Evolutionary conservation across 108 stramenopile species (phyloP), one percentile per base, ranked within the genome.

Genomic region (Skeletonema potamos): DNA sequence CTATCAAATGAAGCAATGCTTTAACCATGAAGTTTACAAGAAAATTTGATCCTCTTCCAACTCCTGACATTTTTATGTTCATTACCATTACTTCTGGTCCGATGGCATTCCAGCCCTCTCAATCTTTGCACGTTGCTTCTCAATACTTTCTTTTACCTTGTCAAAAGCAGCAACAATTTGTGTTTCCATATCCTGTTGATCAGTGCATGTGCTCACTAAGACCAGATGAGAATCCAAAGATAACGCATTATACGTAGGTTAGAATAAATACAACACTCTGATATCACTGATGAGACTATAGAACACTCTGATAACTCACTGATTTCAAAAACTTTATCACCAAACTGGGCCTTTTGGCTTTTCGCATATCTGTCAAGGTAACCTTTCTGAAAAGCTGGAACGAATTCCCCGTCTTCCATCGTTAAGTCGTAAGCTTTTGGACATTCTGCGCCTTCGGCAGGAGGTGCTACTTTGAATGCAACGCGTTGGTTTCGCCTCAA

Each of bases 181-280:
- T 2, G 28, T 66, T 30, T 74, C 73, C 73, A 74, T 66, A 56
- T 74, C 73, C 20, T 48, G 26, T 44, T 66, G 73, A 59, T 74
- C 73, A 30, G 44, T 48, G 37, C 56, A 55, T 10, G 65, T 56
- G 32, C 54, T 36, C 65, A 74, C 48, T 51, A 41, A 0, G 39
- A 2, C 15, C 3, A n/a, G 15, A 41, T 41, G 12, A 37, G 36
- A 37, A 37, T 37, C 11, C 36, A 1, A 4, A 46, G n/a, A n/a
- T n/a, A n/a, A n/a, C n/a, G n/a, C n/a, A n/a, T n/a, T n/a, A n/a
- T n/a, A n/a, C n/a, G n/a, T n/a, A n/a, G n/a, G n/a, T n/a, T n/a
- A n/a, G n/a, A n/a, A n/a, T n/a, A n/a, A n/a, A n/a, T n/a, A n/a
- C n/a, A n/a, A n/a, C n/a, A n/a, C n/a, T n/a, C n/a, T n/a, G n/a